These are phyloP conservation scores for Bassia scoparia DNA, from an alignment of 148 eudicot genomes.

Conservation along the genomic window DNA sequence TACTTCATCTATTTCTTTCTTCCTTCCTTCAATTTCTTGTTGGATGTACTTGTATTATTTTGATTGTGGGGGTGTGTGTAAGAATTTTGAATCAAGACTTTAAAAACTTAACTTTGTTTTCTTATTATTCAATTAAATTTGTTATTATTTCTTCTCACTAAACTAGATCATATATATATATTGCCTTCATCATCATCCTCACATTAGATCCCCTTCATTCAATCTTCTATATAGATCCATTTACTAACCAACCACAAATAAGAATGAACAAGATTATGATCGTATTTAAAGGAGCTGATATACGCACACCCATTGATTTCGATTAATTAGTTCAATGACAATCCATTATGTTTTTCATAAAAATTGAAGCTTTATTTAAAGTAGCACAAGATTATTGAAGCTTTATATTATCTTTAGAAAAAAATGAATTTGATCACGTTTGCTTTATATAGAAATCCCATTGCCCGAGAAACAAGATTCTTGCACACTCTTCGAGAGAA, in stretches of 20 bases:
- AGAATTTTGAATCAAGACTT: conserved; percentile 21
- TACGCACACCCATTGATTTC: too few species aligned
- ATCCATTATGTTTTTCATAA: not conserved
- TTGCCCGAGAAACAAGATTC: conserved; percentile 23
- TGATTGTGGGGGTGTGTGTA: conserved; percentile 34
- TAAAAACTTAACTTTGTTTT: conserved; percentile 16
- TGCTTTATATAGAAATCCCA: conserved; percentile 11
- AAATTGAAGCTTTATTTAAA: not conserved
- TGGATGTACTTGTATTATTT: conserved; percentile 26
- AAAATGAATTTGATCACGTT: conserved; percentile 4
- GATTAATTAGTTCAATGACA: too few species aligned
- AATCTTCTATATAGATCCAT: too few species aligned
- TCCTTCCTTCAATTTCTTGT: conserved; percentile 8
- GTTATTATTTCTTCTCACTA: not conserved
- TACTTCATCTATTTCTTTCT: not conserved
- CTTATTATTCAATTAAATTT: conserved; percentile 3
- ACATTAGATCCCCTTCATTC: too few species aligned
- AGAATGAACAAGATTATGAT: too few species aligned
- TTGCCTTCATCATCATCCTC: not conserved
- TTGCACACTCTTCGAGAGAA: conserved; percentile 23
- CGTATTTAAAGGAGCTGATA: too few species aligned
- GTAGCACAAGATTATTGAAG: not conserved
- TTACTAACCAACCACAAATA: too few species aligned
- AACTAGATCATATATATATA: not conserved
- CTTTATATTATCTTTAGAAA: too few species aligned